phyloP scores from a whole-genome alignment of 768 basidiomycete species.

The Mycena galericulata region DNA sequence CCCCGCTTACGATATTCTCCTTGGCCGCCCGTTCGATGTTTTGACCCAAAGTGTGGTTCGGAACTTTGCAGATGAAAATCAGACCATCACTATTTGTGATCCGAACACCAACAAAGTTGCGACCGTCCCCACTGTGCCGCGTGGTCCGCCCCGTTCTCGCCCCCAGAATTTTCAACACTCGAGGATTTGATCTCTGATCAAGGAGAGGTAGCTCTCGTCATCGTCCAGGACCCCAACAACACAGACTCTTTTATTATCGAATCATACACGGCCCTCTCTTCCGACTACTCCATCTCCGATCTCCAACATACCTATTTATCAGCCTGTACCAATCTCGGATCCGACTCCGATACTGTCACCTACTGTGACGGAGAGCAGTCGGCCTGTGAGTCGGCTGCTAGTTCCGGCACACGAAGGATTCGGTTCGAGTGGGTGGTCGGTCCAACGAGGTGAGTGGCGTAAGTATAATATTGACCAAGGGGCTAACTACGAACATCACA shows the following conservation, averaged over 20 bases:
- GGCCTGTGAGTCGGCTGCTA: too few relatives aligned
- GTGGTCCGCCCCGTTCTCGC: background rate
- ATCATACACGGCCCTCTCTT: background rate
- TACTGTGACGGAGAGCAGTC: too few relatives aligned
- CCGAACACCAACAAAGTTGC: constrained; percentile 4
- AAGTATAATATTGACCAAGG: too few relatives aligned
- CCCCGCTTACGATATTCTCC: constrained; percentile 22
- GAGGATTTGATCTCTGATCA: constrained; percentile 11
- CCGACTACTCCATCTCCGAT: background rate
- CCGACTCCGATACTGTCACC: background rate
- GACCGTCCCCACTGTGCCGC: constrained; percentile 4
- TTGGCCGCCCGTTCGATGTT: constrained; percentile 24
- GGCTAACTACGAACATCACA: too few relatives aligned
- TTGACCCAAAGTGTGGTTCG: background rate
- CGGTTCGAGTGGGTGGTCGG: too few relatives aligned
- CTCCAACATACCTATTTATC: constrained; percentile 1
- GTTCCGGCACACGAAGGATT: too few relatives aligned
- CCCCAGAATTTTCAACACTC: background rate
- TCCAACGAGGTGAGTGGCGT: too few relatives aligned
- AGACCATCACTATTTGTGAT: constrained; percentile 11
- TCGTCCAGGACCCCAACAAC: background rate
- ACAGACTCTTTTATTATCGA: background rate
- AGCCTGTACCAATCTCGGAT: constrained; percentile 6
- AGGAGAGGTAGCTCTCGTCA: constrained; percentile 11
- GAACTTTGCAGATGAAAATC: constrained; percentile 4